These are phyloP conservation scores for Exophiala calicioides DNA, from an alignment of 2,329 filamentous ascomycete species.

Conservation along the genomic window DNA sequence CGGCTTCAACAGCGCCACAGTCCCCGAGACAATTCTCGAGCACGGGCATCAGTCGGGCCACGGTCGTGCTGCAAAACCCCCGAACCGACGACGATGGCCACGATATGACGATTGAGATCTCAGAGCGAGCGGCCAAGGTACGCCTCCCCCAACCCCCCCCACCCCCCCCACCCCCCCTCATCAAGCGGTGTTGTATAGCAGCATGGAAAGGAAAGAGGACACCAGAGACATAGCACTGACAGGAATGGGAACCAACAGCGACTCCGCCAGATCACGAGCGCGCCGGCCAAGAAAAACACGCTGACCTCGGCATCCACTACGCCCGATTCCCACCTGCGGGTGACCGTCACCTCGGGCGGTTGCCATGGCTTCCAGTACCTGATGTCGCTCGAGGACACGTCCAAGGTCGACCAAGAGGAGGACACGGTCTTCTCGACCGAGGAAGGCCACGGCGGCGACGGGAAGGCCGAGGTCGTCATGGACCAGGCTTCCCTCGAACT, in stretches of 20 bases:
- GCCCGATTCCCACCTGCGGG: constrained; percentile 80
- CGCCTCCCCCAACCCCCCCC: constrained; percentile 28
- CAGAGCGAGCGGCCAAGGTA: constrained; percentile 77
- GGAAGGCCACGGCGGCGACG: constrained; percentile 32
- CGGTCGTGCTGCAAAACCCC: constrained; percentile 63
- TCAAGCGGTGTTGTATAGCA: too few species aligned
- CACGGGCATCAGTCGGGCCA: constrained; percentile 38
- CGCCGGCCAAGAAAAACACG: constrained; percentile 52
- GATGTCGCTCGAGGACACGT: constrained; percentile 72
- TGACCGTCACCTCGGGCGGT: constrained; percentile 88
- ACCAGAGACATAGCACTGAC: too few species aligned
- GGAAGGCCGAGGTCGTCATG: constrained; percentile 77
- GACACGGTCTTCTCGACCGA: constrained; percentile 83
- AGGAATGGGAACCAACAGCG: too few species aligned
- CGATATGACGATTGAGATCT: constrained; percentile 81
- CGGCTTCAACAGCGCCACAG: background rate
- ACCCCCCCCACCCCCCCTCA: constrained; percentile 6
- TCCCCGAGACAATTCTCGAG: constrained; percentile 37
- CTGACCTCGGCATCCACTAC: constrained; percentile 40
- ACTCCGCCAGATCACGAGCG: constrained; percentile 72
- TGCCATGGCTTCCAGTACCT: constrained; percentile 98
- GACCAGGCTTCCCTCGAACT: constrained; percentile 85
- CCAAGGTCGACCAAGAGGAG: constrained; percentile 67
- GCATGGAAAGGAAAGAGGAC: too few species aligned
- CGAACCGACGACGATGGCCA: constrained; percentile 79